A percentile compares a stretch with the other conserved stretches of the same genome.
These are phyloP conservation scores for Sarcodon aspratus DNA, from an alignment of 768 basidiomycete genomes.

Conservation along the genomic window DNA sequence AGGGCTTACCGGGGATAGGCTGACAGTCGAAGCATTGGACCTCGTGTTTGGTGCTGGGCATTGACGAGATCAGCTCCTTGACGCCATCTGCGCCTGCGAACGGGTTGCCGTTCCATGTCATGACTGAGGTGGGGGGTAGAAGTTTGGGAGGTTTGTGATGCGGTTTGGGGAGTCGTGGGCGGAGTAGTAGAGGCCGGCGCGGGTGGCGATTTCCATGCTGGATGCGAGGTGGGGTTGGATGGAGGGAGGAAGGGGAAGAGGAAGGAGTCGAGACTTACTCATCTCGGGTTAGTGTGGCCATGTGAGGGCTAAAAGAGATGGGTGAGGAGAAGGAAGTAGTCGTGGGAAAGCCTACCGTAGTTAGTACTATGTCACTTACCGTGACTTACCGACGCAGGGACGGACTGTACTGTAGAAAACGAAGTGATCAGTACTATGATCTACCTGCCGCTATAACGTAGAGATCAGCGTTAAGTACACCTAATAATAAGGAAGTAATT, in stretches of 20 bases:
- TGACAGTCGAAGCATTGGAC: constrained; percentile 86
- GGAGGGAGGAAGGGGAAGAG: not conserved
- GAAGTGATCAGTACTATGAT: too few relatives aligned
- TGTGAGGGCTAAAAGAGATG: constrained; percentile 3
- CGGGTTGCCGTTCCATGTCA: constrained; percentile 82
- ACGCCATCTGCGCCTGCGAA: constrained; percentile 65
- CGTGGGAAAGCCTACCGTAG: too few relatives aligned
- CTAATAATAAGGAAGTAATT: too few relatives aligned
- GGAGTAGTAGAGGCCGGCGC: constrained; percentile 53
- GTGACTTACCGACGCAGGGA: too few relatives aligned
- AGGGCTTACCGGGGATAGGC: constrained; percentile 62
- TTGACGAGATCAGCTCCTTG: constrained; percentile 50
- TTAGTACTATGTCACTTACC: too few relatives aligned
- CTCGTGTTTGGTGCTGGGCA: constrained; percentile 77
- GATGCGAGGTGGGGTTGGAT: not conserved
- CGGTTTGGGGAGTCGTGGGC: constrained; percentile 77
- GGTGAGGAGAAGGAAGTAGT: too few relatives aligned
- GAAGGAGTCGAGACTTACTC: constrained; percentile 16
- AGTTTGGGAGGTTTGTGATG: constrained; percentile 64
- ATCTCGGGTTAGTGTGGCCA: constrained; percentile 22
- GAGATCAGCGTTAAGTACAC: too few relatives aligned
- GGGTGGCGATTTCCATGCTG: constrained; percentile 78
- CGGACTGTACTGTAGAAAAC: too few relatives aligned
- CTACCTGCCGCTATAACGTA: too few relatives aligned
- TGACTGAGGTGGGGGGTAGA: constrained; percentile 63